Percentiles rank a stretch among this genome's conserved stretches.
Conservation (phyloP, 1,284 basidiomycete genomes). For the Melampsora americana region DNA sequence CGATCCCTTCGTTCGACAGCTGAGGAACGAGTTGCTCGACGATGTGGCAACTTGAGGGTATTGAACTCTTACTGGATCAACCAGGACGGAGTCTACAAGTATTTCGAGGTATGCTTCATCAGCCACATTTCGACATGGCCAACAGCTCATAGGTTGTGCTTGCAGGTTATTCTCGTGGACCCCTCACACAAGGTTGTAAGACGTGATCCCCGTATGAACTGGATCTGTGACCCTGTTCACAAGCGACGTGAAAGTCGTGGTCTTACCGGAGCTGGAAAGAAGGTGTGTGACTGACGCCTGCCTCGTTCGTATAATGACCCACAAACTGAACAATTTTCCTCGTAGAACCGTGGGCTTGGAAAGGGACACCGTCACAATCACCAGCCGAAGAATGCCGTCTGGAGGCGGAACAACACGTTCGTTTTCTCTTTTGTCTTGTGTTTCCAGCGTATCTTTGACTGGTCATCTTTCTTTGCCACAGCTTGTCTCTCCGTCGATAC, state of each 20-base stretch:
- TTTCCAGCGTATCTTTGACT: slow-evolving; percentile 9
- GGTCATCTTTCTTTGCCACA: slow-evolving; percentile 47
- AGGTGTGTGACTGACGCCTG: slow-evolving; percentile 53
- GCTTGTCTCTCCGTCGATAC: slow-evolving; percentile 92
- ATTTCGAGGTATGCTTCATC: slow-evolving; percentile 70
- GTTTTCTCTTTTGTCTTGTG: slow-evolving; percentile 44
- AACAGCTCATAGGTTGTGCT: slow-evolving; percentile 61
- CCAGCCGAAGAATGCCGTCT: slow-evolving; percentile 81
- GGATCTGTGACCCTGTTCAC: slow-evolving; percentile 98
- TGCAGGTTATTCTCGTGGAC: slow-evolving; percentile 97
- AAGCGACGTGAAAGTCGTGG: slow-evolving; percentile 97
- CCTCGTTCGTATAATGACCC: slow-evolving; percentile 7
- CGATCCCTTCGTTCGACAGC: slow-evolving; percentile 87
- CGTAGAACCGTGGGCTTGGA: slow-evolving; percentile 82
- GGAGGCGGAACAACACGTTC: slow-evolving; percentile 92
- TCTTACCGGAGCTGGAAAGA: slow-evolving; percentile 92
- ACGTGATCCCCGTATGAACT: slow-evolving; percentile 95
- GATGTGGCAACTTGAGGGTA: slow-evolving; percentile 93
- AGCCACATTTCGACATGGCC: slow-evolving; percentile 42
- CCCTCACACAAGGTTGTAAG: slow-evolving; percentile 83
- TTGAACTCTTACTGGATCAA: slow-evolving; percentile 97
- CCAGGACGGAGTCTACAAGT: slow-evolving; percentile 59
- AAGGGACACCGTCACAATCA: slow-evolving; percentile 96
- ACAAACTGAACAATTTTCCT: slow-evolving; percentile 10
- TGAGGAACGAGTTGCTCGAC: slow-evolving; percentile 95